Percentiles rank a stretch among this genome's conserved stretches.
Conservation (phyloP, 2,329 filamentous ascomycete genomes). For the Paramyrothecium roridum region DNA sequence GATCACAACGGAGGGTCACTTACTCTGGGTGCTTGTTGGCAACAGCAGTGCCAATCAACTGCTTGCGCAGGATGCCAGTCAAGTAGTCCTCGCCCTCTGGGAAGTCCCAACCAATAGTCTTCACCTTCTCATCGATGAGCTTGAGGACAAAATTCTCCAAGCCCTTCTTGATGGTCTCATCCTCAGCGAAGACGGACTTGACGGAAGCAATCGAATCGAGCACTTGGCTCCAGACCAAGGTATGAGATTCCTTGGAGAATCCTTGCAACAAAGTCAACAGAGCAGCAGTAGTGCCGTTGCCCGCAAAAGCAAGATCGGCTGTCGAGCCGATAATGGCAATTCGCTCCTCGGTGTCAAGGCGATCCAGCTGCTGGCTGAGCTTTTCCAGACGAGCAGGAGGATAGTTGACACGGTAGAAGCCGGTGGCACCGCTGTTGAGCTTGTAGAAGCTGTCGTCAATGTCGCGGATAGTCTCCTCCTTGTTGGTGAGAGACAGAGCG, state of each 20-base stretch:
- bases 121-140: conserved; percentile 70
- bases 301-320: conserved; percentile 82
- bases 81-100: conserved; percentile 77
- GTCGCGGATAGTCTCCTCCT: conserved; percentile 71
- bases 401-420: conserved; percentile 91
- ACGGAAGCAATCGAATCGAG: conserved; percentile 72
- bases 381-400: conserved; percentile 78
- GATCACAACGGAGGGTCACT: conserved; percentile 24
- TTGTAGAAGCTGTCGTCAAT: conserved; percentile 85
- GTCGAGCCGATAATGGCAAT: conserved; percentile 90
- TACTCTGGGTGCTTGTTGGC: conserved; percentile 72
- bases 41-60: conserved; percentile 74
- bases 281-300: conserved; percentile 76
- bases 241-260: conserved; percentile 79
- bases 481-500: conserved; percentile 67
- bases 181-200: conserved; percentile 80
- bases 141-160: conserved; percentile 77
- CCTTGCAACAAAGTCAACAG: conserved; percentile 81
- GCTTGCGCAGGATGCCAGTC: conserved; percentile 75
- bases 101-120: conserved; percentile 84
- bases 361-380: conserved; percentile 72
- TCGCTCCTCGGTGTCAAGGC: conserved; percentile 81
- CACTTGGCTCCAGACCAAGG: conserved; percentile 86
- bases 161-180: conserved; percentile 66
- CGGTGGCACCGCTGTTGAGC: conserved; percentile 84